A percentile compares a stretch with the other conserved stretches of the same genome.
Evolutionary conservation across 2,329 filamentous ascomycete genomes (phyloP).

Genomic region (Celoporthe dispersa): DNA sequence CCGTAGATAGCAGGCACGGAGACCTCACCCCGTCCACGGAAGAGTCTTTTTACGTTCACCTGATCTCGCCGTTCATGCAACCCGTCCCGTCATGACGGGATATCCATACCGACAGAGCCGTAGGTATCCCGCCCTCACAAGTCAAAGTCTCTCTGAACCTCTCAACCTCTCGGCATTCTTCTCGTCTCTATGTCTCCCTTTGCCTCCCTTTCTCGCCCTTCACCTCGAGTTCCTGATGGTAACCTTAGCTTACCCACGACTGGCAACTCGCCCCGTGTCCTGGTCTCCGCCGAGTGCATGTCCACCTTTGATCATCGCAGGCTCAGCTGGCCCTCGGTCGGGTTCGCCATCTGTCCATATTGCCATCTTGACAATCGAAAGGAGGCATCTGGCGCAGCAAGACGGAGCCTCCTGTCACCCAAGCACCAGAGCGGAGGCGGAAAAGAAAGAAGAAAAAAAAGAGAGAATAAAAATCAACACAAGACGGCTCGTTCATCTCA

Average conservation of each 20-base stretch:
- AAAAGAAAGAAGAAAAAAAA: not conserved
- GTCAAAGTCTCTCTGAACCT: not conserved
- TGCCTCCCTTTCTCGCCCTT: not conserved
- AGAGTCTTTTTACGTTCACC: not conserved
- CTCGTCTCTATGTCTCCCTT: not conserved
- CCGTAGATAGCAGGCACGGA: not conserved
- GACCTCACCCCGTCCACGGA: not conserved
- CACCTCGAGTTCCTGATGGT: not conserved
- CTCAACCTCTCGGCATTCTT: not conserved
- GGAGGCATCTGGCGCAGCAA: not conserved
- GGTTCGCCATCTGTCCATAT: not conserved
- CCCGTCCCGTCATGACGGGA: not conserved
- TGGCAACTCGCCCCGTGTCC: not conserved
- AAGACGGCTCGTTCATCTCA: not conserved
- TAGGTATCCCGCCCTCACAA: not conserved
- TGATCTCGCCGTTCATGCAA: not conserved
- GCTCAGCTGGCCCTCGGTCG: not conserved
- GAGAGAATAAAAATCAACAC: not conserved
- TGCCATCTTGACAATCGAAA: not conserved
- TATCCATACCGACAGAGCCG: not conserved
- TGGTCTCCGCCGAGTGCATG: not conserved
- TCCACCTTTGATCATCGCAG: not conserved
- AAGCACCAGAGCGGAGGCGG: not conserved
- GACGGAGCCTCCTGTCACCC: not conserved
- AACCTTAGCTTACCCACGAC: not conserved